Percentiles rank a stretch among this genome's conserved stretches.
Conservation (phyloP, 257 asterid species). For the Rauvolfia tetraphylla region DNA sequence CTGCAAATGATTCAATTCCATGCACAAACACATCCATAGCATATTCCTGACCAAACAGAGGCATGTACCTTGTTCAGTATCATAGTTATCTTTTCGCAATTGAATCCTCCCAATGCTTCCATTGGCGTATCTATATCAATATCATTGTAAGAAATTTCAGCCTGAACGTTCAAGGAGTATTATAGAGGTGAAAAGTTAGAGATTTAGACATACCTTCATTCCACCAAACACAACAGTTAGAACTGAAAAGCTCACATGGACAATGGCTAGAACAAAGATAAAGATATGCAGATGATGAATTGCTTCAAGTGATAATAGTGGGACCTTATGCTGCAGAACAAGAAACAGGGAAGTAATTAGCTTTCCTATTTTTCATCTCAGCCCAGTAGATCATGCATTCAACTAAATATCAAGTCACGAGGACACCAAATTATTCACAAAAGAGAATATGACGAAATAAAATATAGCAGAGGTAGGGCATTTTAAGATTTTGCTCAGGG, state of each 20-base stretch:
- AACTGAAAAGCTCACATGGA: constrained; percentile 63
- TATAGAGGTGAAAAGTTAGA: constrained; percentile 8
- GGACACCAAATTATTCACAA: background rate
- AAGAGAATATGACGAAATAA: background rate
- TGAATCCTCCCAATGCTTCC: constrained; percentile 92
- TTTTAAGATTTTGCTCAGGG: background rate
- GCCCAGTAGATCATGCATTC: background rate
- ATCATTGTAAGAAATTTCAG: constrained; percentile 16
- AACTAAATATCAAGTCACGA: background rate
- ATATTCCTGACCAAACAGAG: background rate
- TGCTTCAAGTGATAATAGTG: constrained; percentile 55
- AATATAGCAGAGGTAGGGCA: background rate
- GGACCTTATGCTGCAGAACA: constrained; percentile 44
- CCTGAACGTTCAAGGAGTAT: background rate
- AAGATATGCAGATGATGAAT: constrained; percentile 78
- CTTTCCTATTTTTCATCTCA: background rate
- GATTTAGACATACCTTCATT: constrained; percentile 37
- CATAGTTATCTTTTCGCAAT: constrained; percentile 59
- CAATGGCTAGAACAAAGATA: constrained; percentile 66
- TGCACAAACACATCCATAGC: background rate
- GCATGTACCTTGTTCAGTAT: constrained; percentile 44
- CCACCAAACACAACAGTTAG: constrained; percentile 65
- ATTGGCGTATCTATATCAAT: constrained; percentile 69
- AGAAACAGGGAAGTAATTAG: background rate
- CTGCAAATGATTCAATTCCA: background rate